Evolutionary conservation across 1,284 basidiomycete species (phyloP), one percentile per base, ranked within the genome.

Genomic region (Stygiomarasmius scandens): DNA sequence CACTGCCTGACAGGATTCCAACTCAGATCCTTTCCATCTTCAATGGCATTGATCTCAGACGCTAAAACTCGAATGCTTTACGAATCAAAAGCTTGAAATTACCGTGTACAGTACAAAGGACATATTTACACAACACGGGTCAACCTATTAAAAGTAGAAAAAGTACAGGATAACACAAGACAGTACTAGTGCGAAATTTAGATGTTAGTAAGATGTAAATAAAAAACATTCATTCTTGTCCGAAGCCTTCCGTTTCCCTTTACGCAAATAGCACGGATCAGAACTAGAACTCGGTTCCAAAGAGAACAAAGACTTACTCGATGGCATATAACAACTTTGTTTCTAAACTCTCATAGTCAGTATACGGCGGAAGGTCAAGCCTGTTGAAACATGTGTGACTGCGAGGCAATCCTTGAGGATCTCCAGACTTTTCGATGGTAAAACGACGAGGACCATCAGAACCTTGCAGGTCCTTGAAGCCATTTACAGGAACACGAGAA

Each of bases 381-480:
- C 93, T 81, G 72, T 96, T 96, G 80, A 96, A 95, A 72, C 95
- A 96, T 0, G 95, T 96, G 68, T 92, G 90, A 65, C 87, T 90
- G 75, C 95, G 89, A 8, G 95, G 95, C 60, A 97, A 74, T 63
- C 95, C 93, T 44, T 85, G 87, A 29, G 93, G 90, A 72, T 96
- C 93, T n/a, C 95, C 95, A 49, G 90, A 92, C 74, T 96, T 97
- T 76, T 97, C 95, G 63, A 98, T 96, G 14, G 95, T 97, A 74
- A 97, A 97, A 59, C 95, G 81, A 54, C 95, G 81, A 3, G 97
- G 96, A 0, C 96, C 96, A 72, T 99, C 96, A 1, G 93, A 96
- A 6, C 96, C 96, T 75, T 98, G 96, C 25, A 99, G 78, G 68
- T 99, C 97, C 74, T 98, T 98, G 84, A 99, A 99, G 1, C 97